Percentiles rank a stretch among this genome's conserved stretches.
phyloP scores from a whole-genome alignment of 2,329 filamentous ascomycete genomes.

The Diplodia seriata region DNA sequence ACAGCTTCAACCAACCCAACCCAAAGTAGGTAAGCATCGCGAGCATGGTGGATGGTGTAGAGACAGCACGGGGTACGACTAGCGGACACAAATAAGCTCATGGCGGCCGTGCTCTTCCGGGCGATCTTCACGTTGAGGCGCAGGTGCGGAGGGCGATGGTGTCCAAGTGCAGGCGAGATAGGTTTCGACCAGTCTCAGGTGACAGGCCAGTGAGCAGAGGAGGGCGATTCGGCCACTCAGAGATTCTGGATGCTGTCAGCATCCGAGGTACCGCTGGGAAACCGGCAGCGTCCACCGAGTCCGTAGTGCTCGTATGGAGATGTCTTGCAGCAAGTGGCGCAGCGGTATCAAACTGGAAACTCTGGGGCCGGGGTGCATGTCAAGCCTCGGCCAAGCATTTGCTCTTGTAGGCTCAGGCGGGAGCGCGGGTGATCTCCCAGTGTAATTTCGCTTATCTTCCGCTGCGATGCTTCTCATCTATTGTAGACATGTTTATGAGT shows the following conservation, averaged over 20 bases:
- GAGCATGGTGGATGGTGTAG: conserved; percentile 5
- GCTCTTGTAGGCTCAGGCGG: neutral
- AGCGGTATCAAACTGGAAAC: conserved; percentile 11
- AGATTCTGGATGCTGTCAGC: neutral
- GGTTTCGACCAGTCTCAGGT: conserved; percentile 21
- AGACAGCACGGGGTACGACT: neutral
- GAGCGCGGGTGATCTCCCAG: conserved; percentile 13
- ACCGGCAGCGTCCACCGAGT: neutral
- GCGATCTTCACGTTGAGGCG: conserved; percentile 6
- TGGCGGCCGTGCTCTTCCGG: neutral
- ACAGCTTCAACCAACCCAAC: neutral
- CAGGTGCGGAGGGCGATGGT: conserved; percentile 8
- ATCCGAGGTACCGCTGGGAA: conserved; percentile 1
- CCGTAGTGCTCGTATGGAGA: neutral
- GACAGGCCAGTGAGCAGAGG: neutral
- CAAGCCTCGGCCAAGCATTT: neutral
- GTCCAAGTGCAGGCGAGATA: conserved; percentile 12
- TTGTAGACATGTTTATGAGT: conserved; percentile 2
- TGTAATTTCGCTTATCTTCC: conserved; percentile 21
- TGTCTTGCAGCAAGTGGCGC: conserved; percentile 9
- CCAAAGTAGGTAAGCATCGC: conserved; percentile 10
- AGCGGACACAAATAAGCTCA: neutral
- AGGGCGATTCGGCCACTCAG: neutral
- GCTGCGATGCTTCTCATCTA: neutral
- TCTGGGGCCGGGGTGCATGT: neutral